Base-by-base conservation (phyloP, 495 filamentous ascomycete species). In the Penicillium lagena region DNA sequence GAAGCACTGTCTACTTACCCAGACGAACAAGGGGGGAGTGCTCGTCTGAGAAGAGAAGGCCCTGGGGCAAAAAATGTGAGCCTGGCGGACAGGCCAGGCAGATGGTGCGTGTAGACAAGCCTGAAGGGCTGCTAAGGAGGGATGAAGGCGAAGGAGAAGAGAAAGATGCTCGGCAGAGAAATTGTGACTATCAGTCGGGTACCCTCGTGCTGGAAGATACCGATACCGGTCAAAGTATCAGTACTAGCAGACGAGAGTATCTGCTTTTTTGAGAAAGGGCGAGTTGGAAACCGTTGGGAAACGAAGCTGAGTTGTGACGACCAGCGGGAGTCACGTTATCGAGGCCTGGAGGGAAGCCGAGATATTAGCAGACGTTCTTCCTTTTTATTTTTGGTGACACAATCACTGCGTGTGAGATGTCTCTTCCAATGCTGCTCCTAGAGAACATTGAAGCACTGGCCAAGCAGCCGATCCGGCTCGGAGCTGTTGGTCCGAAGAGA, bases 1-100 rank as follows among this genome's bases (percentile, higher is more conserved):
- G 75, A 77, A 80, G 78, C 81, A 75, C 73, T 74, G 68, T 77
- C 76, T 75, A 67, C 68, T 63, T 81, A 78, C 86, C 79, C 85
- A 91, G 87, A 89, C 86, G 85, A 89, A 90, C 85, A 77, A 81
- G 63, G 67, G 66, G 83, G 80, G 77, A 76, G 79, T 82, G 83
- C 82, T 73, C 86, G 86, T 74, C 81, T 85, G 86, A 87, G 84
- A 77, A 90, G 83, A 90, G 87, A 88, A 90, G 88, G 87, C 89
- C 87, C 88, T 91, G 84, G 52, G 64, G 58, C 49, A 49, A 61
- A 59, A 62, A 70, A 70, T 1, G 22, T 22, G 58, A 60, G 70
- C 76, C 76, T 78, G 83, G 82, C 78, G 54, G 64, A 54, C 55
- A 60, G 72, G 77, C 73, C 79, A 80, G 77, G 72, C 74, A 56